These are phyloP conservation scores for Salinomyces thailandicus DNA, from an alignment of 2,329 filamentous ascomycete species.

Conservation along the genomic window DNA sequence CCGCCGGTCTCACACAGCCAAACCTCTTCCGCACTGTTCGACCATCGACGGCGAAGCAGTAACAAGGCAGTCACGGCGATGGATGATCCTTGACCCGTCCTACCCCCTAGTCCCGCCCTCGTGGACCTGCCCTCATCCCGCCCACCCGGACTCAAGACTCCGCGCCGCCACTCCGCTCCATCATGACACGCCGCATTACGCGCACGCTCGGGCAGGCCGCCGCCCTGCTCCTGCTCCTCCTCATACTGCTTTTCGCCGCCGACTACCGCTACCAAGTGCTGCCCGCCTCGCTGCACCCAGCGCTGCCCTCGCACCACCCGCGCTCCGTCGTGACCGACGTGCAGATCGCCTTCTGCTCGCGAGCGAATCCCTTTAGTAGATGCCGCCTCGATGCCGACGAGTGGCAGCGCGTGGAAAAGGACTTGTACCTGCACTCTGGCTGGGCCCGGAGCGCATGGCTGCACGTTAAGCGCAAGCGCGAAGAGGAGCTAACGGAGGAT, in stretches of 20 bases:
- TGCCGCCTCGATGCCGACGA: conserved; percentile 54
- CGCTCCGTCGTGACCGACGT: conserved; percentile 81
- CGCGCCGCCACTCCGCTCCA: no score
- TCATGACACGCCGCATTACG: conserved; percentile 25
- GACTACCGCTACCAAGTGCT: conserved; percentile 83
- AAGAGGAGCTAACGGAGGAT: conserved; percentile 63
- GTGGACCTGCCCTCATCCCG: no score
- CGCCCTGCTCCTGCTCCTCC: conserved; percentile 50
- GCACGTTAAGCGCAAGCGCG: conserved; percentile 71
- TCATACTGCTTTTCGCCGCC: conserved; percentile 67
- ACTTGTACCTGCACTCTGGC: conserved; percentile 66
- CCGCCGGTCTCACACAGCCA: no score
- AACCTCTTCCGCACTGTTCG: no score
- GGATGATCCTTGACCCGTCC: no score
- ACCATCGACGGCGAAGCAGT: no score
- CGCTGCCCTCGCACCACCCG: conserved; percentile 75
- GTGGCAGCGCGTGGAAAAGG: conserved; percentile 84
- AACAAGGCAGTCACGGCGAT: no score
- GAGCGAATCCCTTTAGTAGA: conserved; percentile 46
- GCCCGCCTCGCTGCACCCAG: conserved; percentile 73
- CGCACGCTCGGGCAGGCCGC: conserved; percentile 65
- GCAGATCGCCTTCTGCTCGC: conserved; percentile 64
- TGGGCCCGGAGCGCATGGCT: conserved; percentile 71
- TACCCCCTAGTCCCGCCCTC: no score
- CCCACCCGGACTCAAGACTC: no score